Conservation (phyloP, 2,329 filamentous ascomycete genomes). For the Cordyceps tenuipes region DNA sequence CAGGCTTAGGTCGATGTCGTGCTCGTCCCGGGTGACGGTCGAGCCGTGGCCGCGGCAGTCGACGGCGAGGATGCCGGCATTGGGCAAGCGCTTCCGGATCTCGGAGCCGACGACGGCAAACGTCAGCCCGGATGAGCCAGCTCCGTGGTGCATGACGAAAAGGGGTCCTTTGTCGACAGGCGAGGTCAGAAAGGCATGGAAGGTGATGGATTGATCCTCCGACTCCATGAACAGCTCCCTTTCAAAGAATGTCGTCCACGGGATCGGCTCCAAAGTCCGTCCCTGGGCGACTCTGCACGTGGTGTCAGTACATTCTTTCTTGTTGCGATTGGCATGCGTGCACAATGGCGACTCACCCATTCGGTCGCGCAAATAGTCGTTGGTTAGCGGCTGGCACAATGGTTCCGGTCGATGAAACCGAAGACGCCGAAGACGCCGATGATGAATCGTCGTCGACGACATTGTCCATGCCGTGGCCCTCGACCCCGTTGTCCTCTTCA, state of each 20-base stretch:
- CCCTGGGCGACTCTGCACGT: conserved; percentile 37
- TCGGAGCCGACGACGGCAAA: conserved; percentile 77
- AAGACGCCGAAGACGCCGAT: conserved; percentile 54
- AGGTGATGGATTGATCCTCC: conserved; percentile 43
- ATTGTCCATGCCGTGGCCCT: conserved; percentile 33
- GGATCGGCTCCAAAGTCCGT: conserved; percentile 54
- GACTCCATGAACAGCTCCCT: conserved; percentile 70
- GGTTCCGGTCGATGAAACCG: conserved; percentile 90
- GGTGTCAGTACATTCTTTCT: background rate
- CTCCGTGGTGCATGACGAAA: conserved; percentile 91
- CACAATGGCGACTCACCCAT: conserved; percentile 43
- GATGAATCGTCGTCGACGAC: conserved; percentile 56
- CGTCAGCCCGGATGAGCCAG: conserved; percentile 84
- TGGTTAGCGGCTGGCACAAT: conserved; percentile 70
- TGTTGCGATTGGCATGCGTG: background rate
- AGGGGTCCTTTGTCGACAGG: conserved; percentile 68
- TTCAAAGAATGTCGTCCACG: conserved; percentile 88
- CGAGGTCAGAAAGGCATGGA: conserved; percentile 84
- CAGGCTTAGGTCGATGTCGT: conserved; percentile 58
- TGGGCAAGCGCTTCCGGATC: conserved; percentile 66
- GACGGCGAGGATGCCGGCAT: conserved; percentile 73
- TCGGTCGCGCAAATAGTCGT: conserved; percentile 63
- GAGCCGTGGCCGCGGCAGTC: conserved; percentile 84
- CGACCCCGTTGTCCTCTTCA: conserved; percentile 34
- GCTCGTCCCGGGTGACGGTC: conserved; percentile 41